Evolutionary conservation across 2,329 filamentous ascomycete genomes (phyloP).

Genomic region (Trichoderma asperellum): DNA sequence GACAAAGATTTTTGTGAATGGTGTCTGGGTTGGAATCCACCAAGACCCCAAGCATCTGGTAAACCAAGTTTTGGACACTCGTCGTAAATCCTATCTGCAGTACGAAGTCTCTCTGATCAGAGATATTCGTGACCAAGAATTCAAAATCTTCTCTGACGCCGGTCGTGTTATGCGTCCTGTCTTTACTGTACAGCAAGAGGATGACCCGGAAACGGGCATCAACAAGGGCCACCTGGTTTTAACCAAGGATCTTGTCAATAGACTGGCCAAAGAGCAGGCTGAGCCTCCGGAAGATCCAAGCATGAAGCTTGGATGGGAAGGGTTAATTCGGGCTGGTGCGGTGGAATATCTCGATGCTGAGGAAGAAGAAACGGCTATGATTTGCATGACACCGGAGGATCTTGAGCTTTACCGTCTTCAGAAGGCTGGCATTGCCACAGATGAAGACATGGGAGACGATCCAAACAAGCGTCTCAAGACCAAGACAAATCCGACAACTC

Average conservation of each 20-base stretch:
- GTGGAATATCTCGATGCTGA: constrained; percentile 97
- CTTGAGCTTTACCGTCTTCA: constrained; percentile 75
- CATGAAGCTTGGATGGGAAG: constrained; percentile 82
- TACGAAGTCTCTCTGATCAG: constrained; percentile 93
- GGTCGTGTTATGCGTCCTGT: constrained; percentile 92
- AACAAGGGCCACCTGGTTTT: constrained; percentile 74
- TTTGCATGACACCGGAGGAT: constrained; percentile 97
- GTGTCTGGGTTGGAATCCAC: constrained; percentile 96
- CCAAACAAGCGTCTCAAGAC: constrained; percentile 87
- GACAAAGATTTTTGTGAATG: constrained; percentile 98
- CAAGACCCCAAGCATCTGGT: constrained; percentile 86
- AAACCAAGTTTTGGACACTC: constrained; percentile 73
- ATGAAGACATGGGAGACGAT: constrained; percentile 66
- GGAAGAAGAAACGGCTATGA: constrained; percentile 98
- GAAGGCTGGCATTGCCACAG: constrained; percentile 66
- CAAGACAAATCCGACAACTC: constrained; percentile 81
- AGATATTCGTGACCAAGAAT: constrained; percentile 95
- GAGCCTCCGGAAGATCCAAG: constrained; percentile 63
- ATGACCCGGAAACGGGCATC: constrained; percentile 65
- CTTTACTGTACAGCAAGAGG: constrained; percentile 90
- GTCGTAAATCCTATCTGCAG: constrained; percentile 80
- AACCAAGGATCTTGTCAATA: constrained; percentile 78
- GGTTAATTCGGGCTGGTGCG: constrained; percentile 79
- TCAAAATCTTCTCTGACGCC: constrained; percentile 98
- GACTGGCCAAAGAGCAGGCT: constrained; percentile 73